Base-by-base conservation (phyloP, 495 filamentous ascomycete genomes). In the Filosporella fistucella region DNA sequence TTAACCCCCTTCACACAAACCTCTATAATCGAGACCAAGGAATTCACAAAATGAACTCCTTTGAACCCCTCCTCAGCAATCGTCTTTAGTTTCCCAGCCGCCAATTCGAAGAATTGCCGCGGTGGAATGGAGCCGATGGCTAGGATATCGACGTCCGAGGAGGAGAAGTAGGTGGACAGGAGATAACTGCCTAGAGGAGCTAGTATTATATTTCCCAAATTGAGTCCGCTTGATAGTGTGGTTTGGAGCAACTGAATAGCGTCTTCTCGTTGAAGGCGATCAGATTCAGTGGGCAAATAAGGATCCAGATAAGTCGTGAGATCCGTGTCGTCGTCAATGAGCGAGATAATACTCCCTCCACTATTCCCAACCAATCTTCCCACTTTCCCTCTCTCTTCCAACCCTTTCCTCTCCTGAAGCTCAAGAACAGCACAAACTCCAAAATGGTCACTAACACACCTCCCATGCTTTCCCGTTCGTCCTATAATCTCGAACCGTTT, bases 141-240 rank as follows among this genome's bases (percentile, higher is more conserved):
- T 17, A 82, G 61, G 49, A 77, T 74, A 55, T 84, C 76, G 1
- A 82, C 70, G 52, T 81, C 77, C 1, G 79, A 82, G 7, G 63
- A 35, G 9, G 65, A 33, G 14, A 72, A 72, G 68, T 76, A 81
- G 21, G 80, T 71, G 4, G 68, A 75, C 21, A 82, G 65, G n/a
- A 67, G 69, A 52, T 80, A 81, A 20, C 77, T 80, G 0, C 80
- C 80, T n/a, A 81, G 75, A 3, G 78, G 74, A 11, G 69, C 62
- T 8, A 82, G 40, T 12, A 78, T 58, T 22, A 46, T 35, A 20
- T 57, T 45, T 4, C 34, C 34, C 11, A 58, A 47, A 12, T 26
- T 21, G 17, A 14, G 29, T 4, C 57, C 45, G 18, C 63, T 57
- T 9, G 60, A 55, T 1, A 80, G 37, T 1, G 76, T 59, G 4